Base-by-base conservation (phyloP, 768 basidiomycete species). In the Mycena galopus region DNA sequence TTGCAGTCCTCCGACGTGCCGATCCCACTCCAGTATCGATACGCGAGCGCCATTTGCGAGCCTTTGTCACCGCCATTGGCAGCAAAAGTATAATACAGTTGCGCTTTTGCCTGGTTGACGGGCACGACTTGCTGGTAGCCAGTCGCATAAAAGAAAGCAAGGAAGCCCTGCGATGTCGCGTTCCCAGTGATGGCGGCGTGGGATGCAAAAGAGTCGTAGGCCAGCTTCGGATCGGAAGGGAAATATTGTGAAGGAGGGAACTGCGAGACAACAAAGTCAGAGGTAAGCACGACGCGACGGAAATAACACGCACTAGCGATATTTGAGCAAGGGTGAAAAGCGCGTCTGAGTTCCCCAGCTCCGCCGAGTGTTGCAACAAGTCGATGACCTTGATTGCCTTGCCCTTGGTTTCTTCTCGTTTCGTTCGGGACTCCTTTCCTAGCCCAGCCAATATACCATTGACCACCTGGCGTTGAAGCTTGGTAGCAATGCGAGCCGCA, bases 21-120 rank as follows among this genome's bases (percentile, higher is more conserved):
- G 68, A 99, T 98, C 1, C 98, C 98, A 44, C 94, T 92, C 97
- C 96, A 99, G 78, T 97, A 92, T 30, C 96, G 90, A 81, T 97
- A 99, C 0, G 92, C 98, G 35, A 99, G 86, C 2, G 96, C 91
- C 95, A 97, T 96, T 79, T 96, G 92, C 0, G 97, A 94, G 7
- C 94, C 93, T 76, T 92, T 91, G 82, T 96, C 89, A 0, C 93
- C 95, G 2, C 93, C 93, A 61, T 96, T 91, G 1, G 96, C 96
- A 4, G 97, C 92, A 77, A 99, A 99, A 0, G 97, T 98, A 80
- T 96, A 96, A 77, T 97, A 94, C 0, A 99, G 86, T 73, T 97
- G 91, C 0, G 97, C 96, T 81, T 92, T 91, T 17, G 92, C 91
- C 79, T 94, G 93, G 70, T 94, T 88, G 0, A 91, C 85, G 1